Percentiles rank a stretch among this genome's conserved stretches.
phyloP scores from a whole-genome alignment of 2,329 filamentous ascomycete genomes.

The Boeremia lycopersici region DNA sequence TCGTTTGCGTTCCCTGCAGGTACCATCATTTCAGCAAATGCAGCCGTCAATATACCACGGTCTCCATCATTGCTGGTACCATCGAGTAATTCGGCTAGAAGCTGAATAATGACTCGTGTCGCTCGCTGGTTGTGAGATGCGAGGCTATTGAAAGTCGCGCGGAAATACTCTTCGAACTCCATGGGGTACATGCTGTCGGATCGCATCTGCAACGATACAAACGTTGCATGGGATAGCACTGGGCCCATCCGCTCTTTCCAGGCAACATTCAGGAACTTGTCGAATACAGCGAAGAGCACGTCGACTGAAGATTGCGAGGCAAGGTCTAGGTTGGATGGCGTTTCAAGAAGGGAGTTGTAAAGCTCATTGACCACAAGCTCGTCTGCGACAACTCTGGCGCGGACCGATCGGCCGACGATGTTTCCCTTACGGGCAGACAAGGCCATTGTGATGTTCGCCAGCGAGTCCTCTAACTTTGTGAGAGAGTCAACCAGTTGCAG shows the following conservation, averaged over 20 bases:
- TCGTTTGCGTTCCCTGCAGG: conserved; percentile 76
- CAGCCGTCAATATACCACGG: conserved; percentile 82
- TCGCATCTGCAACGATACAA: conserved; percentile 75
- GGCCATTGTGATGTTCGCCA: conserved; percentile 81
- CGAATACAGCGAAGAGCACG: conserved; percentile 87
- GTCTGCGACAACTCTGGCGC: conserved; percentile 72
- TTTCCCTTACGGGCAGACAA: conserved; percentile 86
- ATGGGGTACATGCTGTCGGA: conserved; percentile 68
- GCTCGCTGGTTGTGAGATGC: conserved; percentile 71
- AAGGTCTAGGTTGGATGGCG: conserved; percentile 76
- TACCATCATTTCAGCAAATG: conserved; percentile 86
- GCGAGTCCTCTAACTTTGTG: conserved; percentile 79
- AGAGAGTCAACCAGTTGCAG: conserved; percentile 50
- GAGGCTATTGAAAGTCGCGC: conserved; percentile 58
- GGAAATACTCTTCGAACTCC: conserved; percentile 70
- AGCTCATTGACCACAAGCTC: conserved; percentile 85
- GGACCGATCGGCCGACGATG: conserved; percentile 77
- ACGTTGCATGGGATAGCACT: conserved; percentile 72
- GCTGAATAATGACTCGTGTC: conserved; percentile 80
- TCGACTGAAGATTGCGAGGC: conserved; percentile 79
- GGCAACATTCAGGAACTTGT: conserved; percentile 86
- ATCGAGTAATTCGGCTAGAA: conserved; percentile 85
- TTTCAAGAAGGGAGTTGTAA: conserved; percentile 86
- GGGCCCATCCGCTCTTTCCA: conserved; percentile 90
- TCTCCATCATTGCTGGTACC: conserved; percentile 92